Evolutionary conservation across 345 rosid genomes (phyloP), one percentile per base, ranked within the genome.

Genomic region (Crucihimalaya himalaica): DNA sequence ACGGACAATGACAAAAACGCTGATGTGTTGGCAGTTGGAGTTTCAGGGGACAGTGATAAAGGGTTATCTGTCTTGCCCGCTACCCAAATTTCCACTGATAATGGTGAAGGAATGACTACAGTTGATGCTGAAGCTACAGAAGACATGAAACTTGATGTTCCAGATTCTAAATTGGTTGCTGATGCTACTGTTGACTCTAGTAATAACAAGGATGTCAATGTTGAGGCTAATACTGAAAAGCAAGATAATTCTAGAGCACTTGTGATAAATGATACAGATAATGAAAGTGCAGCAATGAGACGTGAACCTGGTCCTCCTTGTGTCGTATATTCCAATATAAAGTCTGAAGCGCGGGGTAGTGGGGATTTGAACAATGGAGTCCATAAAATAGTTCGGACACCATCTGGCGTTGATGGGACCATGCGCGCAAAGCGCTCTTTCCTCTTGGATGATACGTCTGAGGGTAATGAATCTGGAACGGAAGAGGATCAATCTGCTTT

Each of bases 401-500:
- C 76, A 47, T 50, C 74, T 16, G 40, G 73, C 40, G 66, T 28
- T 39, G 84, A 79, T 20, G 86, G 87, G 34, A 76, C 75, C 68
- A 63, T 63, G 62, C 80, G 69, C 64, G 60, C 79, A 35, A 81
- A 80, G 57, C 77, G 46, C 65, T 77, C 81, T 70, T 86, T 83
- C 81, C 84, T 81, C 56, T 80, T 78, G 55, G 83, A 85, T 57
- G 85, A 77, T 66, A 18, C 18, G 42, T 77, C 80, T 5, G 88
- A 81, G 10, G 84, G 80, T 52, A 82, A 83, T 81, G 98, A 86
- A 53, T 78, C 87, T 0, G 96, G 98, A 65, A 85, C 91, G 5
- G 86, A 73, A 45, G 98, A 88, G 81, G 97, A 90, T 70, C 83
- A 81, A 72, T 86, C 82, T 21, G 88, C 81, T 55, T 93, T 93